These are phyloP conservation scores for Micractinium sp. DNA, from an alignment of 139 green algal species.

Conservation along the genomic window DNA sequence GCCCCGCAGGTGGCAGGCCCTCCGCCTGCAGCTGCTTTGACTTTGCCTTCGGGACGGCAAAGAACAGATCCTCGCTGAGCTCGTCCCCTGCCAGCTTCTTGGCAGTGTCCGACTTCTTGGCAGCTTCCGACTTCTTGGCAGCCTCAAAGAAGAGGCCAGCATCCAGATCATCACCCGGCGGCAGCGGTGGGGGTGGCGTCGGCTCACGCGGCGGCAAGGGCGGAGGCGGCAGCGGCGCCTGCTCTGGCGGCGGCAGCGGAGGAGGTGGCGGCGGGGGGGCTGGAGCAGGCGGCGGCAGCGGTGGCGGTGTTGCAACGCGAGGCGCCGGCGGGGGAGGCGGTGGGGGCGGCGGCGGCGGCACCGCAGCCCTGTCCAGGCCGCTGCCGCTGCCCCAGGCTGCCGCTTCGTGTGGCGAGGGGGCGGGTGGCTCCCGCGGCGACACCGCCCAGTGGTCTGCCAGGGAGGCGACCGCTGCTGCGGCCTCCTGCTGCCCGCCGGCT, in stretches of 20 bases:
- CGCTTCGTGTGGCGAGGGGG: not conserved
- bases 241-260: not conserved
- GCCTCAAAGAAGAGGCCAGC: not conserved
- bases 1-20: not conserved
- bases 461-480: not conserved
- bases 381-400: not conserved
- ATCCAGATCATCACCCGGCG: not conserved
- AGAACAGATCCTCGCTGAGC: not conserved
- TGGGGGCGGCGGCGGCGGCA: conserved; percentile 3
- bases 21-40: not conserved
- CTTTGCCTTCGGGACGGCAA: not conserved
- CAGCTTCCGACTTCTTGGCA: not conserved
- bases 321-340: not conserved
- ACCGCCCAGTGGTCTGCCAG: not conserved
- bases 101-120: too few relatives aligned
- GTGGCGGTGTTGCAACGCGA: not conserved
- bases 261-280: not conserved
- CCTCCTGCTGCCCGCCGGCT: not conserved
- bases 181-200: not conserved
- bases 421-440: too few relatives aligned
- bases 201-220: not conserved
- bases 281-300: not conserved
- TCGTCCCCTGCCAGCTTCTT: not conserved
- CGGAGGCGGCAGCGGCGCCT: not conserved
- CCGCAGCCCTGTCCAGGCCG: not conserved